A percentile compares a stretch with the other conserved stretches of the same genome.
Conservation (phyloP, 164 flowering plant genomes). For the Piper longum region DNA sequence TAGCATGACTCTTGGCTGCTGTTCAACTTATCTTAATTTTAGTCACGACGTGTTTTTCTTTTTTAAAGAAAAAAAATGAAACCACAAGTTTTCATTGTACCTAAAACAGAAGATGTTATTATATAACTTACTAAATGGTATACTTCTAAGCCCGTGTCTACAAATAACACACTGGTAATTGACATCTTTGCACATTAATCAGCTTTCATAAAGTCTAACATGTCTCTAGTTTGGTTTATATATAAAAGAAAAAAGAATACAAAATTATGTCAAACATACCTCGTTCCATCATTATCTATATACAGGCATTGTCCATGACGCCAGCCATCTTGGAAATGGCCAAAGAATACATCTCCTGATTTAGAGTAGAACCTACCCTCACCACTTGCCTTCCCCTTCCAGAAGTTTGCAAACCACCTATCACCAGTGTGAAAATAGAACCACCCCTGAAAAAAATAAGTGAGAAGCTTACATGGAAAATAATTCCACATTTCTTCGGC, state of each 20-base stretch:
- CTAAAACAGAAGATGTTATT: too few species aligned
- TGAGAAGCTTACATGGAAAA: neutral
- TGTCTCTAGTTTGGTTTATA: neutral
- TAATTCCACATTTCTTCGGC: neutral
- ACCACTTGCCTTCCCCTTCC: slow-evolving; percentile 95
- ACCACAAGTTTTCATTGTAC: too few species aligned
- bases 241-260: neutral
- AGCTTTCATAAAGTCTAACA: neutral
- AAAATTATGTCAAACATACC: slow-evolving; percentile 22
- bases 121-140: too few species aligned
- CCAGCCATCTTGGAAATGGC: slow-evolving; percentile 85
- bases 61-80: too few species aligned
- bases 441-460: slow-evolving; percentile 50
- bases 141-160: neutral
- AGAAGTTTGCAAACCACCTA: slow-evolving; percentile 90
- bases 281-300: slow-evolving; percentile 57
- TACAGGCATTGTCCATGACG: slow-evolving; percentile 66
- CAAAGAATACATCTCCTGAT: slow-evolving; percentile 69
- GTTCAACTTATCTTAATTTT: too few species aligned
- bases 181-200: too few species aligned
- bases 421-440: slow-evolving; percentile 83
- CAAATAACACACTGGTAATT: neutral
- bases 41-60: too few species aligned
- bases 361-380: slow-evolving; percentile 91
- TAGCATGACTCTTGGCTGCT: too few species aligned